phyloP scores from a whole-genome alignment of 2,329 filamentous ascomycete species.

The Neopestalotiopsis clavispora region DNA sequence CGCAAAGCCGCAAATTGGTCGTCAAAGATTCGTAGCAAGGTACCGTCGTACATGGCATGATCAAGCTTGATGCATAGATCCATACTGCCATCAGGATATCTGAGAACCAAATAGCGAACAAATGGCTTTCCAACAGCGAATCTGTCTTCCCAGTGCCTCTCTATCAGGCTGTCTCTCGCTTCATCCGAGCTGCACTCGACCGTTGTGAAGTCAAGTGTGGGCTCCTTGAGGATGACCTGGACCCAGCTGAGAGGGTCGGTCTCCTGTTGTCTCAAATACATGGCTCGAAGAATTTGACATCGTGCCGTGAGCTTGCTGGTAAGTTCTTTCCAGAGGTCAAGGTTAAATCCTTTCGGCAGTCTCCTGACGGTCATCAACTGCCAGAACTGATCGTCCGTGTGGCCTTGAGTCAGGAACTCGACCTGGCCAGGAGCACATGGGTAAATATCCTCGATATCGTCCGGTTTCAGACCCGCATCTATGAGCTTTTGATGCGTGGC shows the following conservation, averaged over 20 bases:
- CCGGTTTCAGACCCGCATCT: constrained; percentile 12
- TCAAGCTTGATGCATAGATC: constrained; percentile 36
- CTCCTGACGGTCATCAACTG: constrained; percentile 30
- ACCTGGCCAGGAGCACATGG: constrained; percentile 35
- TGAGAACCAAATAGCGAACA: constrained; percentile 38
- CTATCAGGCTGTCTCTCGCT: constrained; percentile 27
- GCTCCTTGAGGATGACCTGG: constrained; percentile 26
- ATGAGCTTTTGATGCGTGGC: constrained; percentile 11
- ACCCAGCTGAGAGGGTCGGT: constrained; percentile 23
- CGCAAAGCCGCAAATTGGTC: constrained; percentile 29
- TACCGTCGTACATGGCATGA: constrained; percentile 20
- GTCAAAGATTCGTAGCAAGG: constrained; percentile 27
- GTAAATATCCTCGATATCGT: constrained; percentile 30
- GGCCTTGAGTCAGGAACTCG: constrained; percentile 34
- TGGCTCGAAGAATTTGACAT: constrained; percentile 32
- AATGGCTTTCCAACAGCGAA: constrained; percentile 39
- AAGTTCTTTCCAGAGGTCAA: constrained; percentile 26
- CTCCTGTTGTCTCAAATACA: constrained; percentile 22
- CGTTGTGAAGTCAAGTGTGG: constrained; percentile 21
- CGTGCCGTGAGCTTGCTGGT: constrained; percentile 23
- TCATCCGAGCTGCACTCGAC: constrained; percentile 25
- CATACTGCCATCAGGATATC: constrained; percentile 25
- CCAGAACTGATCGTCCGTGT: constrained; percentile 28
- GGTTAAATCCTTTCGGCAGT: constrained; percentile 23
- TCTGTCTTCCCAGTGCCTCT: constrained; percentile 29